These are phyloP conservation scores for Eruca vesicaria DNA, from an alignment of 441 rosid species.

Conservation along the genomic window DNA sequence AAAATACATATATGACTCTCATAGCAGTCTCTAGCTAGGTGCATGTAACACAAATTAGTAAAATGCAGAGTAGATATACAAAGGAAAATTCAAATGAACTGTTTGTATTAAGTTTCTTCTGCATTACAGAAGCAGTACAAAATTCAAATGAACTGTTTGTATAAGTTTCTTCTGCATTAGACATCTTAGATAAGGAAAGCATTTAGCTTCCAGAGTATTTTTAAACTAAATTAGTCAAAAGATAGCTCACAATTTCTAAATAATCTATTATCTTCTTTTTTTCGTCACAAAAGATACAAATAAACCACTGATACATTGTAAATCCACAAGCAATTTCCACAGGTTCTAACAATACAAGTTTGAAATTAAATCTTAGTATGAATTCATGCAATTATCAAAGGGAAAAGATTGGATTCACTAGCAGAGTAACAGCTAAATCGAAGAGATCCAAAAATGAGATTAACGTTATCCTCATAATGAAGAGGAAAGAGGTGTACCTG, in stretches of 20 bases:
- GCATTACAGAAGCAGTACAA: neutral
- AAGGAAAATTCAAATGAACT: neutral
- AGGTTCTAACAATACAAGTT: slow-evolving; percentile 4
- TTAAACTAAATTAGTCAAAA: neutral
- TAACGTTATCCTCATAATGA: neutral
- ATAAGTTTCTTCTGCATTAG: neutral
- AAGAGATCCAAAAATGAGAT: neutral
- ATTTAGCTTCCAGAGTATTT: neutral
- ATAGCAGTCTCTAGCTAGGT: neutral
- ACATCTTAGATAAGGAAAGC: neutral
- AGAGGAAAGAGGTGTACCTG: slow-evolving; percentile 50
- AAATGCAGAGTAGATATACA: neutral
- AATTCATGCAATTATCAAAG: neutral
- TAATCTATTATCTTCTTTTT: neutral
- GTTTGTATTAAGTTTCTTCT: neutral
- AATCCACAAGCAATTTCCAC: neutral
- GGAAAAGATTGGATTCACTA: neutral
- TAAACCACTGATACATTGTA: neutral
- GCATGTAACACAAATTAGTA: neutral
- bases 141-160: neutral
- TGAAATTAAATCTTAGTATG: neutral
- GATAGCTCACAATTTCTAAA: neutral
- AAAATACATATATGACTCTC: neutral
- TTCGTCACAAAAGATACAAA: neutral
- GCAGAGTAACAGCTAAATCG: neutral